Evolutionary conservation across 768 basidiomycete genomes (phyloP), one percentile per base, ranked within the genome.

Genomic region (Termitomyces sp.): DNA sequence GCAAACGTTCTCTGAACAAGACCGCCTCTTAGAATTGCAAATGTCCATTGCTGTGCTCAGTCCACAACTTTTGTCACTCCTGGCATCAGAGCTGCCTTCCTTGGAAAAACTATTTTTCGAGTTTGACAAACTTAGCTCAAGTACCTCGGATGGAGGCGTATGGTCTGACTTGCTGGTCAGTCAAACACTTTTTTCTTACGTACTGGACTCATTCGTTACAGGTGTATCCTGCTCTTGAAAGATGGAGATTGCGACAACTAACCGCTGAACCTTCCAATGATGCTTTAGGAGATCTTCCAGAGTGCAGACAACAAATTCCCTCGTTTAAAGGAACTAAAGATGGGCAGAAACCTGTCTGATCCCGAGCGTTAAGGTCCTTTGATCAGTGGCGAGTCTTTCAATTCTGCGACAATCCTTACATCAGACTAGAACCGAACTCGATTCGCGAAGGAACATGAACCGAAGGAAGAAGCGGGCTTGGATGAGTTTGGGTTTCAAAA

Each of bases 21-120:
- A 56, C 41, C 40, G 19, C 23, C 55, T 60, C 21, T 41, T n/a
- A 9, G 40, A 48, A 21, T 30, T 60, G 11, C 27, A 5, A 30
- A 41, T 60, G 25, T 34, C 52, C 14, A 41, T 60, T 9, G 45
- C 6, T 21, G 37, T 39, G 27, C 49, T 60, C 11, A 52, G 52
- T n/a, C 59, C 52, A 8, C 35, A 45, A 28, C 52, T 60, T 14
- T 30, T 60, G 6, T 42, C 48, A 5, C 40, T 59, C 4, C 16
- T 62, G 44, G 54, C 61, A 5, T 27, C 48, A 17, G 45, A 57
- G 7, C 45, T 56, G 25, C 58, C 58, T 21, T 50, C 46, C 19
- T 48, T 62, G 6, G 48, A 57, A 5, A 44, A 5, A 4, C 34
- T 62, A 6, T 5, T 5, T 41, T 17, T 59, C 6, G 52, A 50